Conservation (phyloP, 176 grass and related monocot species). For the Phragmites australis region DNA sequence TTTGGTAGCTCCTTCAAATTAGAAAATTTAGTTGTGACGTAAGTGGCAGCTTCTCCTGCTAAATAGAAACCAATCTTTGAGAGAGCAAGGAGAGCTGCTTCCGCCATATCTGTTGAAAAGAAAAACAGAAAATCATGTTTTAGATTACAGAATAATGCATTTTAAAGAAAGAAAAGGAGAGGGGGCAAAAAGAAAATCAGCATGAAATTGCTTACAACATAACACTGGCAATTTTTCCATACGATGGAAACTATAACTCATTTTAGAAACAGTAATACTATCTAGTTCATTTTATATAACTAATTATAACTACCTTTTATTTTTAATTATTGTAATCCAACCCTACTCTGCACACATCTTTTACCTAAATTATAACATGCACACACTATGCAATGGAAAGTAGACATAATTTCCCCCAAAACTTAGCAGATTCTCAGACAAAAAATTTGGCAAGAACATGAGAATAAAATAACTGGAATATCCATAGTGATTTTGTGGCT, state of each 20-base stretch:
- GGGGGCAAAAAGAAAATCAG: neutral
- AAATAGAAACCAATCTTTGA: constrained; percentile 31
- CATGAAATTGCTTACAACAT: neutral
- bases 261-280: neutral
- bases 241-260: neutral
- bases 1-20: no score
- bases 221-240: neutral
- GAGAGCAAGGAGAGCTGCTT: constrained; percentile 22
- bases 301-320: neutral
- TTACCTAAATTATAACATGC: no score
- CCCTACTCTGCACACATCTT: neutral
- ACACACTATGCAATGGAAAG: no score
- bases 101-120: constrained; percentile 19
- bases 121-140: neutral
- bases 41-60: constrained; percentile 23
- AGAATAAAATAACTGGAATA: neutral
- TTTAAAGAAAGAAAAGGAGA: neutral
- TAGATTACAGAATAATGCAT: neutral
- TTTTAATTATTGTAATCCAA: neutral
- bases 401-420: no score
- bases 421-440: neutral
- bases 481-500: neutral
- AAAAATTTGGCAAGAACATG: neutral
- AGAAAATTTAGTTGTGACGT: no score
- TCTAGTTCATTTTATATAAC: neutral